These are phyloP conservation scores for Bipolaris sorokiniana DNA, from an alignment of 2,329 filamentous ascomycete genomes.

Conservation along the genomic window DNA sequence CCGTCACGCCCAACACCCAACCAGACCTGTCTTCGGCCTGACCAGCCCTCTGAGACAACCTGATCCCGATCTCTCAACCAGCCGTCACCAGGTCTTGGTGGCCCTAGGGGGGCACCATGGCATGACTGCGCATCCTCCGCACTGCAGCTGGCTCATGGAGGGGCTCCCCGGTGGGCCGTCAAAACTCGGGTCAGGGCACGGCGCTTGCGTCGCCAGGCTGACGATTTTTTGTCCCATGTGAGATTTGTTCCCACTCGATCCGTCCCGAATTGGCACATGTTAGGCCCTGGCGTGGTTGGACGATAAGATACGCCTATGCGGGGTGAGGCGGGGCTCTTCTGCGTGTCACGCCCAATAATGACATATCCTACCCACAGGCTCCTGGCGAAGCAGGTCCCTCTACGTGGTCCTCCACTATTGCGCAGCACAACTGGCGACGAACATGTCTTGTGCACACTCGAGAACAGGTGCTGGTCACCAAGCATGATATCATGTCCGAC, in stretches of 20 bases:
- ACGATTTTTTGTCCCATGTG: slow-evolving; percentile 21
- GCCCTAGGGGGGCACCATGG: not conserved
- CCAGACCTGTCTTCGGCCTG: slow-evolving; percentile 2
- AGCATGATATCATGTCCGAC: slow-evolving; percentile 32
- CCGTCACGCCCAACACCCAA: slow-evolving; percentile 9
- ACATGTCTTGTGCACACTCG: not conserved
- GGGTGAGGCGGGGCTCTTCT: slow-evolving; percentile 36
- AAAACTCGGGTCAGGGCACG: slow-evolving; percentile 18
- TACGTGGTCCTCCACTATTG: slow-evolving; percentile 36
- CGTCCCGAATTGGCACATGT: slow-evolving; percentile 38
- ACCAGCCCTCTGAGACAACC: slow-evolving; percentile 10
- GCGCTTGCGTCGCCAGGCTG: slow-evolving; percentile 44
- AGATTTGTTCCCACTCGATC: slow-evolving; percentile 34
- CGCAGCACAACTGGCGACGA: not conserved
- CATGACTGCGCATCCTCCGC: slow-evolving; percentile 19
- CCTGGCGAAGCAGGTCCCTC: slow-evolving; percentile 17
- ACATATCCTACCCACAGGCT: slow-evolving; percentile 3
- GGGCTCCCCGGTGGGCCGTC: slow-evolving; percentile 11
- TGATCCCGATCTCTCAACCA: slow-evolving; percentile 2
- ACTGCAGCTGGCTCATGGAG: slow-evolving; percentile 3
- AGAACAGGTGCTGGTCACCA: slow-evolving; percentile 6
- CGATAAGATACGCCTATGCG: slow-evolving; percentile 37
- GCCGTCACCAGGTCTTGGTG: slow-evolving; percentile 9
- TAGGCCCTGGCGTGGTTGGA: slow-evolving; percentile 35
- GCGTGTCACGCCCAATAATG: slow-evolving; percentile 18